phyloP scores from a whole-genome alignment of 257 asterid species.

The Nicotiana undulata region DNA sequence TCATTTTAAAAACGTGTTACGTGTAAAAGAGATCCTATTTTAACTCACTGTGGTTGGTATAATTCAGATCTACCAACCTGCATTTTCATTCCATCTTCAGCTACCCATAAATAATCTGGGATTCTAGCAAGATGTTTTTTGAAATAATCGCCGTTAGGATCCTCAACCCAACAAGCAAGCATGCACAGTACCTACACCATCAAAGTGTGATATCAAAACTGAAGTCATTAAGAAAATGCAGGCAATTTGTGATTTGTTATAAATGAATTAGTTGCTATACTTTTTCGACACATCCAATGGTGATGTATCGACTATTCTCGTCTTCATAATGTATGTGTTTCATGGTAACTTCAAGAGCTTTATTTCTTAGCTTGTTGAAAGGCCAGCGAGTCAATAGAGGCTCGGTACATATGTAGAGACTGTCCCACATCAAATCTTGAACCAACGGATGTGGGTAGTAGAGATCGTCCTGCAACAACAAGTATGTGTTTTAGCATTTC shows the following conservation, averaged over 20 bases:
- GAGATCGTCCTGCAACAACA: constrained; percentile 52
- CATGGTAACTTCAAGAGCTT: constrained; percentile 59
- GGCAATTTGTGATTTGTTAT: not conserved
- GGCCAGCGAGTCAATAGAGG: constrained; percentile 76
- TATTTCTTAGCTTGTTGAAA: constrained; percentile 49
- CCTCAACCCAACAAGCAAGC: constrained; percentile 82
- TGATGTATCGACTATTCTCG: constrained; percentile 64
- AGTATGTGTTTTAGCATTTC: not conserved
- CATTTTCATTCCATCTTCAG: constrained; percentile 88
- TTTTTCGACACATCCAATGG: constrained; percentile 72
- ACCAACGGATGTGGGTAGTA: constrained; percentile 67
- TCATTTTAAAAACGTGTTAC: no score
- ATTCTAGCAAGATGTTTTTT: constrained; percentile 69
- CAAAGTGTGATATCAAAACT: not conserved
- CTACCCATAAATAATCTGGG: constrained; percentile 72
- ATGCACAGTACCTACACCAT: constrained; percentile 40
- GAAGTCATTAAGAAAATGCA: not conserved
- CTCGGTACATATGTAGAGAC: constrained; percentile 49
- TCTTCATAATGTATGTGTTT: constrained; percentile 79
- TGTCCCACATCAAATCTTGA: constrained; percentile 71
- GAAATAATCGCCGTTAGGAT: constrained; percentile 71
- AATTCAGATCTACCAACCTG: constrained; percentile 30
- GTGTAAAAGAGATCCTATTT: not conserved
- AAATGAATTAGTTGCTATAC: not conserved
- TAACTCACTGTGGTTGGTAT: not conserved